Base-by-base conservation (phyloP, 495 filamentous ascomycete species). In the Glonium stellatum region DNA sequence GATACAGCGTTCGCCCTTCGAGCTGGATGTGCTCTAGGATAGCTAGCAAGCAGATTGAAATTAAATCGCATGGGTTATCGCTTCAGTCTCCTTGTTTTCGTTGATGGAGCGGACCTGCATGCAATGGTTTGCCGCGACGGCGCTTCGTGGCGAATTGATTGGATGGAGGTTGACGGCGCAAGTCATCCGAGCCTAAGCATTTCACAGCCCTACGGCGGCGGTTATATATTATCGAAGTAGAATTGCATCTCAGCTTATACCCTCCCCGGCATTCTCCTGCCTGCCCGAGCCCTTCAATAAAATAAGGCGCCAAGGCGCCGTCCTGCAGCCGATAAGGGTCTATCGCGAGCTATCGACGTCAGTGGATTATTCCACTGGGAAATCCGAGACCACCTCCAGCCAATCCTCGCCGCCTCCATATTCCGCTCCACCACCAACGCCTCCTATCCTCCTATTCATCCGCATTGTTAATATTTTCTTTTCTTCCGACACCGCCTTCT, bases 71-170 rank as follows among this genome's bases (percentile, higher is more conserved):
- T 31, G 27, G 6, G 6, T 31, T 3, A 2, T 6, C 39, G 39
- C 12, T 4, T 15, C 18, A 44, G 13, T 44, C 4, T 44, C 1
- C 39, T n/a, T 4, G 39, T 44, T 44, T 44, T 44, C 39, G 39
- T 44, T 1, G 39, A 44, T 44, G 39, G 18, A 13, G 4, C 1
- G 39, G 13, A 15, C 39, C 4, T 31, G 25, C 48, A 51, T 51
- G 48, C 48, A 51, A 51, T 51, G 48, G 48, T 15, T 51, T 25
- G 48, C 5, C 48, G 18, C 15, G 5, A 51, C 9, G 8, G 18
- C 10, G 48, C 48, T 22, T 51, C 48, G 48, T 51, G 48, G 5
- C 11, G 25, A 15, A 51, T 51, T 27, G 48, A 51, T 51, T 51
- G 48, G 48, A 5, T 23, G 18, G 5, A 51, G 48, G 0, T 15